These are phyloP conservation scores for Mangifera indica DNA, from an alignment of 345 rosid species.

Conservation along the genomic window DNA sequence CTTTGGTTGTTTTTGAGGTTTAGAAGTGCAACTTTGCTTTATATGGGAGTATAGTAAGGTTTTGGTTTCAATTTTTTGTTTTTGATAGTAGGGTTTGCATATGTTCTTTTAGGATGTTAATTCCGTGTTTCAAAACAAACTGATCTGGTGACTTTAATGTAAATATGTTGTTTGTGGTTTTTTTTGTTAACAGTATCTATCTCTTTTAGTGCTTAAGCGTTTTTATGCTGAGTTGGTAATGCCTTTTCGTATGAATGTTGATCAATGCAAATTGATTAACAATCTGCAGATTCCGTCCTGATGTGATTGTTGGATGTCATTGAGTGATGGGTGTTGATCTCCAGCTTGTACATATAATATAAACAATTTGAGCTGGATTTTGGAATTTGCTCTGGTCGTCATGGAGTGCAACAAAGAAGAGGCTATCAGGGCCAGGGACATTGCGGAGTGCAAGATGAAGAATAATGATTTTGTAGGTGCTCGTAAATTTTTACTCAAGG, in stretches of 20 bases:
- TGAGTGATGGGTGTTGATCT: conserved; percentile 6
- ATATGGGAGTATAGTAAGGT: neutral
- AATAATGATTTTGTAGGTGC: conserved; percentile 59
- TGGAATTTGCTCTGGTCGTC: neutral
- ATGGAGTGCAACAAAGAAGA: conserved; percentile 94
- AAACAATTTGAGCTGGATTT: conserved; percentile 10
- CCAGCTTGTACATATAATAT: neutral
- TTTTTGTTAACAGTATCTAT: neutral
- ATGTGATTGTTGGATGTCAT: conserved; percentile 8
- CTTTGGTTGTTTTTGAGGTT: too few species aligned
- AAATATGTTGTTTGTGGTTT: neutral
- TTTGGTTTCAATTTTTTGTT: neutral
- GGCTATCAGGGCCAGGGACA: conserved; percentile 71
- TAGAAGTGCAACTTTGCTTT: conserved; percentile 2
- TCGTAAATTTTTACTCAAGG: conserved; percentile 58
- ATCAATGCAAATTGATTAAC: conserved; percentile 7
- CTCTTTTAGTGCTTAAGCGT: neutral
- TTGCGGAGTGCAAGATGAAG: conserved; percentile 67
- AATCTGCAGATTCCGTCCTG: conserved; percentile 14
- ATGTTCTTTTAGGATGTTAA: too few species aligned
- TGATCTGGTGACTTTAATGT: neutral
- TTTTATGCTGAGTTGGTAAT: neutral
- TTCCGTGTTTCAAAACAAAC: neutral
- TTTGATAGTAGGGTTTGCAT: neutral
- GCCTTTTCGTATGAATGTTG: neutral